A percentile compares a stretch with the other conserved stretches of the same genome.
phyloP scores from a whole-genome alignment of 2,329 filamentous ascomycete genomes.

The Sporothrix mexicana region DNA sequence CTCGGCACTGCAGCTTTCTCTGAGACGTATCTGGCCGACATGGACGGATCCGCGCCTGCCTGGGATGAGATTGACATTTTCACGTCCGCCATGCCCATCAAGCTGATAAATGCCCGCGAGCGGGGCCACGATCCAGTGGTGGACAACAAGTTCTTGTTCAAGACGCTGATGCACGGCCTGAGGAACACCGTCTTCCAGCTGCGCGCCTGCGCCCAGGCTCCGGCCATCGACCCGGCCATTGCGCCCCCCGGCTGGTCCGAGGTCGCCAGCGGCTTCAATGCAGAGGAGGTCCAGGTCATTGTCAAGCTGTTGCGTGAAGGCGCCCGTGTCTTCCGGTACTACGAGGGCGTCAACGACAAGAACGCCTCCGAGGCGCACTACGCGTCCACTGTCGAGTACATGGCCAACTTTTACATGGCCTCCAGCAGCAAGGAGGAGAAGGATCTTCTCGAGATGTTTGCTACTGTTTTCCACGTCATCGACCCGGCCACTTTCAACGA shows the following conservation, averaged over 20 bases:
- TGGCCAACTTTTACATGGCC: constrained; percentile 93
- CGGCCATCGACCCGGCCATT: constrained; percentile 74
- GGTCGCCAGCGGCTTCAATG: constrained; percentile 93
- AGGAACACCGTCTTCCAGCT: constrained; percentile 98
- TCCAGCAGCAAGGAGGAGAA: constrained; percentile 96
- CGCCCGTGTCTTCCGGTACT: constrained; percentile 95
- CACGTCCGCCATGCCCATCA: constrained; percentile 85
- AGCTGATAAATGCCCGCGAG: constrained; percentile 88
- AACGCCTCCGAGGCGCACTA: constrained; percentile 73
- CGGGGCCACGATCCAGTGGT: constrained; percentile 86
- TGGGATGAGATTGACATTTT: constrained; percentile 99
- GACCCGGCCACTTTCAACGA: constrained; percentile 98
- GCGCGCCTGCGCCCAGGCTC: constrained; percentile 80
- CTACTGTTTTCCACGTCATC: constrained; percentile 97
- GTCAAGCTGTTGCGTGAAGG: constrained; percentile 98
- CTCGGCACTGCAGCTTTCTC: constrained; percentile 61
- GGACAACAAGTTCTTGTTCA: constrained; percentile 98
- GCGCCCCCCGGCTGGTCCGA: constrained; percentile 92
- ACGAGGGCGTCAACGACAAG: constrained; percentile 74
- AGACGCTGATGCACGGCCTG: constrained; percentile 91
- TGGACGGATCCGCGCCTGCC: constrained; percentile 77
- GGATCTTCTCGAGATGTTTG: constrained; percentile 94
- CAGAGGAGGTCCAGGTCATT: constrained; percentile 95
- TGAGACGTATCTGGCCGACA: constrained; percentile 85
- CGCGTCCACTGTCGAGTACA: constrained; percentile 84